Evolutionary conservation across 495 filamentous ascomycete species (phyloP).

Genomic region (Aspergillus wentii): DNA sequence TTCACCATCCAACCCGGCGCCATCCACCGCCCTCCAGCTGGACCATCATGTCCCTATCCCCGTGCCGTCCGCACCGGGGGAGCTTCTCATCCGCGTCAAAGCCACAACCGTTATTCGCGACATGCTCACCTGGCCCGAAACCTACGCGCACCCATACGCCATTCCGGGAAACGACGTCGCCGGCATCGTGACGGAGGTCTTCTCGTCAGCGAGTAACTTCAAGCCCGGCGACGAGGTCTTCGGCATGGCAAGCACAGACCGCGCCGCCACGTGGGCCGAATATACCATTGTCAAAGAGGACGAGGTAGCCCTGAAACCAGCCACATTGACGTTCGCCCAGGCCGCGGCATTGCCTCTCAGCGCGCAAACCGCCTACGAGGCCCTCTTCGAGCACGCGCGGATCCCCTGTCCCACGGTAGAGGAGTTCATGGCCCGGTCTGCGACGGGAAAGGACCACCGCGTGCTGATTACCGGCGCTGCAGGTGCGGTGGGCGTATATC

Average conservation of each 20-base stretch:
- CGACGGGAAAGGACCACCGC: not conserved
- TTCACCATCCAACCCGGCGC: constrained; percentile 28
- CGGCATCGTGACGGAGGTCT: constrained; percentile 29
- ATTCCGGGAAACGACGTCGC: constrained; percentile 43
- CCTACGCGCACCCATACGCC: constrained; percentile 16
- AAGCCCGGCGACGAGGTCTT: constrained; percentile 28
- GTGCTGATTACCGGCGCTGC: constrained; percentile 30
- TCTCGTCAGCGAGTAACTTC: constrained; percentile 8
- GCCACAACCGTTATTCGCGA: constrained; percentile 28
- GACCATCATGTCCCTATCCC: constrained; percentile 25
- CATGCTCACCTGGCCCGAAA: constrained; percentile 31
- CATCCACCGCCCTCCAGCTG: constrained; percentile 23
- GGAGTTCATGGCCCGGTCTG: not conserved
- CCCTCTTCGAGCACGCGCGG: constrained; percentile 25
- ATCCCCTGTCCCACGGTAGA: constrained; percentile 4
- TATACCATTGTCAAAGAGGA: constrained; percentile 17
- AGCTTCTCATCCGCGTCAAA: constrained; percentile 24
- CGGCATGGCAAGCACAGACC: constrained; percentile 22
- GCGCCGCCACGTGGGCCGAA: constrained; percentile 25
- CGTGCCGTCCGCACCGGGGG: constrained; percentile 8
- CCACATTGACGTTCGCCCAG: constrained; percentile 10
- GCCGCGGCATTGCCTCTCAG: constrained; percentile 29
- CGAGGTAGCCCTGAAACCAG: constrained; percentile 24
- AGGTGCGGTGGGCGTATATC: constrained; percentile 28
- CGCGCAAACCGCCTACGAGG: constrained; percentile 29